These are phyloP conservation scores for Primulina tabacum DNA, from an alignment of 257 asterid genomes.

Conservation along the genomic window DNA sequence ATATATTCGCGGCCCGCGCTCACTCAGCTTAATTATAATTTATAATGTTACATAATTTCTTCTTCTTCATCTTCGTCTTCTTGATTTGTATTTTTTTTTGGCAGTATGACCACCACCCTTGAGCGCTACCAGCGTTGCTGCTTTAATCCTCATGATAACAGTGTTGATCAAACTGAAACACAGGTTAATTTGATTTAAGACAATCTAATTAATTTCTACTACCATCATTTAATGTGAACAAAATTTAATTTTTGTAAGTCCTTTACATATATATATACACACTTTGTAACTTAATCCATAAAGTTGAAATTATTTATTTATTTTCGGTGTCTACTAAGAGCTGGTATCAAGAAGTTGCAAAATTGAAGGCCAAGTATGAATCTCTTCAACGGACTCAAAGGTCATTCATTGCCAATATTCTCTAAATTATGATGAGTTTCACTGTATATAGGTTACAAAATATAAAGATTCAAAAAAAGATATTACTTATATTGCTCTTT, in stretches of 20 bases:
- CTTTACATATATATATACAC: too few relatives aligned
- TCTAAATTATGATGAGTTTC: background rate
- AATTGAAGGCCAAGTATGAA: slow-evolving; percentile 77
- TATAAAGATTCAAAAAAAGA: background rate
- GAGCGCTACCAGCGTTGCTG: slow-evolving; percentile 87
- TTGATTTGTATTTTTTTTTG: slow-evolving; percentile 1
- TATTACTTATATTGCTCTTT: background rate
- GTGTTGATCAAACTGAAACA: slow-evolving; percentile 53
- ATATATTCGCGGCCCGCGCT: too few relatives aligned
- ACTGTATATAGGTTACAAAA: background rate
- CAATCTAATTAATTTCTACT: background rate
- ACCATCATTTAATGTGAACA: too few relatives aligned
- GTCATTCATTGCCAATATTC: slow-evolving; percentile 30
- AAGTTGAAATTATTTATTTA: too few relatives aligned
- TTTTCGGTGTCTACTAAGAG: slow-evolving; percentile 41
- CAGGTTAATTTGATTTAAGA: slow-evolving; percentile 41
- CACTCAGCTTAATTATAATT: too few relatives aligned
- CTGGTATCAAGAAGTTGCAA: slow-evolving; percentile 83
- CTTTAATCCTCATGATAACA: slow-evolving; percentile 56
- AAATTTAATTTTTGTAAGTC: background rate
- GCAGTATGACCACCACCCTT: slow-evolving; percentile 64
- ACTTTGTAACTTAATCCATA: background rate
- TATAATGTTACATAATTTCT: background rate
- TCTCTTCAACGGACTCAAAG: slow-evolving; percentile 90
- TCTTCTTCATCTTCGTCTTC: background rate